A percentile compares a stretch with the other conserved stretches of the same genome.
Evolutionary conservation across 345 rosid genomes (phyloP).

Genomic region (Gossypium ekmanianum): DNA sequence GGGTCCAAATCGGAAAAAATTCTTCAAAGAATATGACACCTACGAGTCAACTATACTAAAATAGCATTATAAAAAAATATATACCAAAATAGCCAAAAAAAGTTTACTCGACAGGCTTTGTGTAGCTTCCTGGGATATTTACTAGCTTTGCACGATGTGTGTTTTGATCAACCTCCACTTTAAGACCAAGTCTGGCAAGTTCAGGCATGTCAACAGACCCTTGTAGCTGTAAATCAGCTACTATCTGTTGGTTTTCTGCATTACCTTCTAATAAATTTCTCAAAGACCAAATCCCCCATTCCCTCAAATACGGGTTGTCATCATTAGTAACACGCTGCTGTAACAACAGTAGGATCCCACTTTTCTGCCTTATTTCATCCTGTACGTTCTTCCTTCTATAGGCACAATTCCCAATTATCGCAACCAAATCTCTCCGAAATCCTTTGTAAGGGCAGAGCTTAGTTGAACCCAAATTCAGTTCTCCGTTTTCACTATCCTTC

Average conservation of each 20-base stretch:
- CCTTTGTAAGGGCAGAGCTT: constrained; percentile 68
- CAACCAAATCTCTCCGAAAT: constrained; percentile 71
- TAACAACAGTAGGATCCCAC: constrained; percentile 52
- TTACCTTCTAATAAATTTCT: constrained; percentile 77
- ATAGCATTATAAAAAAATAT: too few species aligned
- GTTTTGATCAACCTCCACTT: constrained; percentile 59
- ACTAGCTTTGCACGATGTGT: constrained; percentile 69
- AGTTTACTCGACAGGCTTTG: neutral
- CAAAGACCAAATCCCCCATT: constrained; percentile 78
- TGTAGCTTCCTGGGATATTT: constrained; percentile 35
- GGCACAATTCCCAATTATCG: constrained; percentile 68
- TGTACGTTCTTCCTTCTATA: constrained; percentile 60
- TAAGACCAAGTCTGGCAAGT: constrained; percentile 61
- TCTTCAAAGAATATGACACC: too few species aligned
- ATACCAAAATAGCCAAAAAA: neutral
- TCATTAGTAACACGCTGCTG: constrained; percentile 76
- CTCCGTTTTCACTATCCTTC: constrained; percentile 31
- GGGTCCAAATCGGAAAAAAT: too few species aligned
- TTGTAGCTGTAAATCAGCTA: constrained; percentile 68
- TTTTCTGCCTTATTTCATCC: constrained; percentile 61
- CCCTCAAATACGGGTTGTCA: constrained; percentile 71
- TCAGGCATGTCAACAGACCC: constrained; percentile 68
- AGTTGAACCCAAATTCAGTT: constrained; percentile 10
- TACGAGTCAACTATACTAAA: too few species aligned
- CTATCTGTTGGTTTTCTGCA: constrained; percentile 52